A percentile compares a stretch with the other conserved stretches of the same genome.
Conservation (phyloP, 2,329 filamentous ascomycete species). For the Diaporthe ilicicola region DNA sequence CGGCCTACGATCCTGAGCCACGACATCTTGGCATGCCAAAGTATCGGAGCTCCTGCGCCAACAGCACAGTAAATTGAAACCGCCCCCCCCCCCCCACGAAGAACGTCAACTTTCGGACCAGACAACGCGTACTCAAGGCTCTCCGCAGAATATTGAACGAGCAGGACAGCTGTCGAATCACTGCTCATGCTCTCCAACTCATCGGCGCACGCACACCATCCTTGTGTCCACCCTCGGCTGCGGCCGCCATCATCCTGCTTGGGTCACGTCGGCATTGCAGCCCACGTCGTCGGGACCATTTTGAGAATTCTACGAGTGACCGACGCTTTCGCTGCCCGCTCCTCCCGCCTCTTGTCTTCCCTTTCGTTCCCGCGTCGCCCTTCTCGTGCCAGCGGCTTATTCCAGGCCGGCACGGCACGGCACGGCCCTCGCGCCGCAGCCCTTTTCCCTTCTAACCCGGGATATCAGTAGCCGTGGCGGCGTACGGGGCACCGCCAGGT, state of each 20-base stretch:
- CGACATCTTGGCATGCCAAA: neutral
- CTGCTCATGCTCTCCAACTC: conserved; percentile 20
- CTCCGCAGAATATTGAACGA: conserved; percentile 22
- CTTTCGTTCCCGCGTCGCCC: neutral
- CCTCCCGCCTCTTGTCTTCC: neutral
- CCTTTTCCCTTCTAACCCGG: conserved; percentile 38
- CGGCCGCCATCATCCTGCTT: neutral
- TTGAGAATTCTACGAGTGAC: neutral
- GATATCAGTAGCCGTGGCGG: conserved; percentile 46
- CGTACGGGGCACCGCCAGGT: conserved; percentile 41
- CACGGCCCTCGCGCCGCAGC: conserved; percentile 20
- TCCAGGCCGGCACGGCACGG: conserved; percentile 16
- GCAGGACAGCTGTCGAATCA: conserved; percentile 12
- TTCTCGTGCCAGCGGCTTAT: conserved; percentile 13
- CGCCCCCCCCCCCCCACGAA: neutral
- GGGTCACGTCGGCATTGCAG: conserved; percentile 9
- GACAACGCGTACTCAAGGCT: conserved; percentile 13
- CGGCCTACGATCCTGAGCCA: neutral
- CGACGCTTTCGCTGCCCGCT: neutral
- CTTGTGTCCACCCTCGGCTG: neutral
- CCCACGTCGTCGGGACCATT: neutral
- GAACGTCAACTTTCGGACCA: neutral
- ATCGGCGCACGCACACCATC: conserved; percentile 13
- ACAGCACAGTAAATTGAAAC: neutral
- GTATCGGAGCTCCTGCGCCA: neutral